A percentile compares a stretch with the other conserved stretches of the same genome.
These are phyloP conservation scores for Furcasterigmium sp. DNA, from an alignment of 2,329 filamentous ascomycete genomes.

Conservation along the genomic window DNA sequence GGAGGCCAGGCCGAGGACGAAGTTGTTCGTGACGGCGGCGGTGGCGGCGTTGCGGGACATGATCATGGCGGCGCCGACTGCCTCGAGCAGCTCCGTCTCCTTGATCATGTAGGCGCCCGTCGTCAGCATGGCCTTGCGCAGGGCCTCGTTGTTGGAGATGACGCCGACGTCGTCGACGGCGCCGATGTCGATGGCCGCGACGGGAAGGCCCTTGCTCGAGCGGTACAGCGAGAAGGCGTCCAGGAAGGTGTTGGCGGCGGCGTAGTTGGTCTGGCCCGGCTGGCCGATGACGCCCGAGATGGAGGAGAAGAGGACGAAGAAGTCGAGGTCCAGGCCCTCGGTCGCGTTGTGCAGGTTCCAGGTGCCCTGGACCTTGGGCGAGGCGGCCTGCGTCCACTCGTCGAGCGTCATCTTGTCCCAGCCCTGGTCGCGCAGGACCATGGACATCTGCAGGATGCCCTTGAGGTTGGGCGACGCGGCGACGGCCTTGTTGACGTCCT, in stretches of 20 bases:
- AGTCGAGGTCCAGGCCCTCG: constrained; percentile 19
- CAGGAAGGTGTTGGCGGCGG: constrained; percentile 33
- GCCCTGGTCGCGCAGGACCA: constrained; percentile 23
- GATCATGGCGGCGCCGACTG: constrained; percentile 3
- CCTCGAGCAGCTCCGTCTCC: constrained; percentile 14
- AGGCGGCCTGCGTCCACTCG: constrained; percentile 27
- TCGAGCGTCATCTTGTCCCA: constrained; percentile 29
- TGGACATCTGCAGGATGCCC: constrained; percentile 34
- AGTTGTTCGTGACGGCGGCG: constrained; percentile 1
- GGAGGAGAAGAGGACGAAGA: constrained; percentile 31
- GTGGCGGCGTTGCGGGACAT: not conserved
- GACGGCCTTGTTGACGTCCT: constrained; percentile 20
- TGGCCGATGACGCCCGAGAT: constrained; percentile 26
- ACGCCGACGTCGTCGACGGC: constrained; percentile 31
- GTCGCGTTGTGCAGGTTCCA: constrained; percentile 34
- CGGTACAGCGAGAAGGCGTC: constrained; percentile 33
- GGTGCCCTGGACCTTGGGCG: constrained; percentile 35
- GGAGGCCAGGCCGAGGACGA: constrained; percentile 12
- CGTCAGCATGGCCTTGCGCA: not conserved
- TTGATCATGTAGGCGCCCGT: constrained; percentile 7
- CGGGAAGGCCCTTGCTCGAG: constrained; percentile 25
- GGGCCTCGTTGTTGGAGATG: constrained; percentile 12
- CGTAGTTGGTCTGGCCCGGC: constrained; percentile 32
- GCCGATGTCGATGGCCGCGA: constrained; percentile 33
- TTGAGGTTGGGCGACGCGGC: constrained; percentile 21